These are phyloP conservation scores for Auricularia auricula-judae DNA, from an alignment of 768 basidiomycete genomes.

Conservation along the genomic window DNA sequence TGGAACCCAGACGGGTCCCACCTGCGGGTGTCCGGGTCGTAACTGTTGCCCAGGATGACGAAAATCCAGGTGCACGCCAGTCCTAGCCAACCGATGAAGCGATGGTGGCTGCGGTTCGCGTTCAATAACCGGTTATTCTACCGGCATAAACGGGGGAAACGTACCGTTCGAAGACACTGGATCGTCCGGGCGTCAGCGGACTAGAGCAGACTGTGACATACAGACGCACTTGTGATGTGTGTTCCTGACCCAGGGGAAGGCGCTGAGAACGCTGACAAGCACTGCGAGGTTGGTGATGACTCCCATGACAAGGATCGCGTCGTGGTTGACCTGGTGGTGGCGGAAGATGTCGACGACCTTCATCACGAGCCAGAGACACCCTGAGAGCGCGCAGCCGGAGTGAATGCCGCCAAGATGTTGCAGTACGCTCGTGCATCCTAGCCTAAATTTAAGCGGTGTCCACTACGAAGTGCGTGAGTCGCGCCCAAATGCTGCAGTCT, in stretches of 20 bases:
- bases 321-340: slow-evolving; percentile 36
- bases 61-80: slow-evolving; percentile 38
- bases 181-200: slow-evolving; percentile 3
- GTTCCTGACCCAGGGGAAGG: slow-evolving; percentile 72
- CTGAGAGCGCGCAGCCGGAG: slow-evolving; percentile 62
- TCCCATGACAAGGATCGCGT: slow-evolving; percentile 50
- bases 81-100: slow-evolving; percentile 69
- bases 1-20: slow-evolving; percentile 48
- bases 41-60: slow-evolving; percentile 56
- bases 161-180: slow-evolving; percentile 54
- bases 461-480: slow-evolving; percentile 30
- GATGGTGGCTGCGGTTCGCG: slow-evolving; percentile 38
- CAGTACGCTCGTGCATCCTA: slow-evolving; percentile 7
- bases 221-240: slow-evolving; percentile 62
- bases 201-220: background rate
- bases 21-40: slow-evolving; percentile 38
- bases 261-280: slow-evolving; percentile 48
- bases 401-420: slow-evolving; percentile 76
- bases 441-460: slow-evolving; percentile 38
- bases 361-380: slow-evolving; percentile 56
- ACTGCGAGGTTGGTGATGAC: slow-evolving; percentile 47
- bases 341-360: slow-evolving; percentile 44
- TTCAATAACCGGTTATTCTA: background rate
- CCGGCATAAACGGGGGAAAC: background rate
- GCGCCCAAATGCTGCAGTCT: background rate